Conservation (phyloP, 192 early-diverging fungal species). For the Phycomyces blakesleeanus region DNA sequence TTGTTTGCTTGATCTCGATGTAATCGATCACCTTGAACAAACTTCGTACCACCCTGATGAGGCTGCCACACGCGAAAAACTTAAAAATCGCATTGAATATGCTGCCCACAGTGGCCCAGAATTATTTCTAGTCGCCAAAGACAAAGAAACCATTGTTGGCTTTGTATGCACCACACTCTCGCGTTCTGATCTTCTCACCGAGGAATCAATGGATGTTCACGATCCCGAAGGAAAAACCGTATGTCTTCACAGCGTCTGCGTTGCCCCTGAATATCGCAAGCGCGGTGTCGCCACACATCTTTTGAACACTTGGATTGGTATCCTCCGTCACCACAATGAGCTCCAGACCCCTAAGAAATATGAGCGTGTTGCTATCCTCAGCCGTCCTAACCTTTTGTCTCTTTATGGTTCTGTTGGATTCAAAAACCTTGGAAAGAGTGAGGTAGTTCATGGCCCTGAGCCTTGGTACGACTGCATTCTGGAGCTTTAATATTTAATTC, state of each 20-base stretch:
- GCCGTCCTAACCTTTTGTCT: conserved; percentile 47
- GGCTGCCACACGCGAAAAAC: conserved; percentile 40
- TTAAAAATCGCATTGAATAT: conserved; percentile 34
- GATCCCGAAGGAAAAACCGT: conserved; percentile 58
- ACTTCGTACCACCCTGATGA: conserved; percentile 42
- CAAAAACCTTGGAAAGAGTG: conserved; percentile 47
- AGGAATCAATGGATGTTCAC: conserved; percentile 61
- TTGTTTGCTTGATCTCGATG: conserved; percentile 12
- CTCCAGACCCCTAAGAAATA: conserved; percentile 17
- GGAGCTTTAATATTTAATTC: conserved; percentile 22
- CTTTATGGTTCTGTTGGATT: conserved; percentile 68
- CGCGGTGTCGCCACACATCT: conserved; percentile 55
- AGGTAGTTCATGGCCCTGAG: conserved; percentile 58
- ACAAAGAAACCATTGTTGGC: conserved; percentile 40
- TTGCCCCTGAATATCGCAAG: conserved; percentile 41
- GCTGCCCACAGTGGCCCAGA: conserved; percentile 25
- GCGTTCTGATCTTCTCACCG: conserved; percentile 42
- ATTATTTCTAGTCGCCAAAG: conserved; percentile 37
- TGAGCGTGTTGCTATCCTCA: conserved; percentile 51
- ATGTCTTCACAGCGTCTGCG: conserved; percentile 69
- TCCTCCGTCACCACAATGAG: conserved; percentile 31
- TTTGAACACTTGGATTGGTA: conserved; percentile 44
- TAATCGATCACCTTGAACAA: conserved; percentile 8
- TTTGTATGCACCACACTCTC: conserved; percentile 60
- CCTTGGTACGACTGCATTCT: conserved; percentile 41